Evolutionary conservation across 2,329 filamentous ascomycete species (phyloP), one percentile per base, ranked within the genome.

Genomic region (Fusarium setosum): DNA sequence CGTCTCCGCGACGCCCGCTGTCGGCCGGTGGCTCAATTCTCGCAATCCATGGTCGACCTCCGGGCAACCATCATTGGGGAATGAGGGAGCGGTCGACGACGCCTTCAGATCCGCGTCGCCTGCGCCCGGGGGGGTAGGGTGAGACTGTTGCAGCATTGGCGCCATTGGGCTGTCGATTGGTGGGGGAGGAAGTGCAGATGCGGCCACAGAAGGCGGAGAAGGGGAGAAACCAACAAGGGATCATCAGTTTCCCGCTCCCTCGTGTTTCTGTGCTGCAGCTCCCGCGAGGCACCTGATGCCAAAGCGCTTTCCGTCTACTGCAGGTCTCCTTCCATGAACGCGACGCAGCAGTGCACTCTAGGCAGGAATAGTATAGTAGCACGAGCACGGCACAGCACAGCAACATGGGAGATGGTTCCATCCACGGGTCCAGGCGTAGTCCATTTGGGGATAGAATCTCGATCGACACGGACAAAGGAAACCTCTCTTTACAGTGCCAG

Each of bases 1-100:
- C 69, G 69, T 61, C 59, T 69, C 69, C 68, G 69, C 63, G 69
- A 67, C 61, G 61, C 64, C 69, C 69, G 67, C 49, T 63, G 62
- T 66, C 65, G 54, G 54, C 49, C 24, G 45, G 52, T 56, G 57
- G 56, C 44, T 49, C 47, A 32, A 29, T 29, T 29, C 26, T 29
- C 12, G 26, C 9, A 29, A 50, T 53, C 21, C 50, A 64, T 67
- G 23, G 48, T 32, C 41, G 50, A 29, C 23, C 38, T 49, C 26
- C 26, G 23, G 26, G 35, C 50, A 48, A 52, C 45, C 34, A 41
- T 50, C 50, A 55, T 44, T 48, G 45, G 47, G 21, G 47, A 42
- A 45, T 15, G 26, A 18, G 40, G 26, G 20, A 23, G 49, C 24
- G 26, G 50, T 42, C 26, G 38, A 18, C 50, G 48, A 51, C 24